Percentiles rank a stretch among this genome's conserved stretches.
These are phyloP conservation scores for Pythium sukuiense DNA, from an alignment of 352 stramenopile genomes.

Conservation along the genomic window DNA sequence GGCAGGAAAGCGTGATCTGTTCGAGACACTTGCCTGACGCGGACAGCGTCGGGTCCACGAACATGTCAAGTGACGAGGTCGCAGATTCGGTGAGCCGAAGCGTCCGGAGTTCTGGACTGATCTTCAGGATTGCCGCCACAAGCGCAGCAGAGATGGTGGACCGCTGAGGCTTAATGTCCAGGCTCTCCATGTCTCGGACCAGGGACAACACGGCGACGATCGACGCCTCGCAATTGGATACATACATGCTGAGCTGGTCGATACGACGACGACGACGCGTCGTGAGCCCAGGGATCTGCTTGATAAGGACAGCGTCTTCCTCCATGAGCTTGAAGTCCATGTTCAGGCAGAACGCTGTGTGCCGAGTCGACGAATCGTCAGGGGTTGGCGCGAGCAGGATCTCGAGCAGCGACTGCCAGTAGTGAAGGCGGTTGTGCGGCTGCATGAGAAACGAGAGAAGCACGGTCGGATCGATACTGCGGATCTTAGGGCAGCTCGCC, in stretches of 20 bases:
- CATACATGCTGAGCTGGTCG: not conserved
- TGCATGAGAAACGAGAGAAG: not conserved
- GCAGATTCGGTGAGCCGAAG: not conserved
- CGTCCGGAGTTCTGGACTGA: not conserved
- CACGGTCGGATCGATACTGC: not conserved
- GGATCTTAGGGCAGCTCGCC: not conserved
- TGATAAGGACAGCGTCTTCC: not conserved
- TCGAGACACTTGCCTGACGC: not conserved
- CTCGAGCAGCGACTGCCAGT: not conserved
- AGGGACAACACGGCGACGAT: not conserved
- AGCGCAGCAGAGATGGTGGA: too few relatives aligned
- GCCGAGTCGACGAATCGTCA: not conserved
- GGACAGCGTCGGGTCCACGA: not conserved
- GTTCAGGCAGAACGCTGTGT: not conserved
- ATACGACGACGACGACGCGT: not conserved
- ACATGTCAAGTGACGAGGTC: not conserved
- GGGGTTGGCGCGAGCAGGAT: not conserved
- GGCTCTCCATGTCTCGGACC: not conserved
- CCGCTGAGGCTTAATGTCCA: too few relatives aligned
- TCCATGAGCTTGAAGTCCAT: not conserved
- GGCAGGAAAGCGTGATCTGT: not conserved
- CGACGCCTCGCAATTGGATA: not conserved
- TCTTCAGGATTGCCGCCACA: not conserved
- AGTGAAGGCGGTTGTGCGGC: not conserved
- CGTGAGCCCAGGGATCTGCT: not conserved